These are phyloP conservation scores for Lepiota brunneoincarnata DNA, from an alignment of 768 basidiomycete genomes.

Conservation along the genomic window DNA sequence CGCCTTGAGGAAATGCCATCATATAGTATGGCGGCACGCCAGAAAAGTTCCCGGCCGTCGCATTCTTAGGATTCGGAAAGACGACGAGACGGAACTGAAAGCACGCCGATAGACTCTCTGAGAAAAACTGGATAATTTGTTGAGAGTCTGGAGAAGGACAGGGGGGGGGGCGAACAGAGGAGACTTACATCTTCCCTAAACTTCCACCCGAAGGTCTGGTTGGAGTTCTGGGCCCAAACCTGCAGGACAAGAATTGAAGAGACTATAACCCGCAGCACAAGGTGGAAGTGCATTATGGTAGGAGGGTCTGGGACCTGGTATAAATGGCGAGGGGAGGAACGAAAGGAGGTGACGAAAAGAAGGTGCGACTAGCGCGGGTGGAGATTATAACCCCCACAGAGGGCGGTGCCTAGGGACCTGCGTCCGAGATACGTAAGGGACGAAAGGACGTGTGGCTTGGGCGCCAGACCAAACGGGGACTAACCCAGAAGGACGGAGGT, in stretches of 20 bases:
- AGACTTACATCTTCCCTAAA: conserved; percentile 26
- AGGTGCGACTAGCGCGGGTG: conserved; percentile 4
- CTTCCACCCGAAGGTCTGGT: conserved; percentile 29
- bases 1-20: conserved; percentile 36
- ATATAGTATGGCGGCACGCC: conserved; percentile 38
- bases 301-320: not conserved
- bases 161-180: not conserved
- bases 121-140: not conserved
- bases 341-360: not conserved
- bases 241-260: not conserved
- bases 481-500: conserved; percentile 10
- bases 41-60: conserved; percentile 12
- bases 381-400: conserved; percentile 4
- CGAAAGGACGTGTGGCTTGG: conserved; percentile 1
- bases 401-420: conserved; percentile 4
- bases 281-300: not conserved
- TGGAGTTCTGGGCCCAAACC: conserved; percentile 13
- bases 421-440: conserved; percentile 5
- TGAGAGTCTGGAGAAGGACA: not conserved
- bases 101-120: conserved; percentile 10
- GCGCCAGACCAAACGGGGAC: not conserved
- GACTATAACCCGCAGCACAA: not conserved
- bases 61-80: conserved; percentile 7
- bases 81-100: not conserved
- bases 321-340: not conserved